These are phyloP conservation scores for Talinum fruticosum DNA, from an alignment of 148 eudicot species.

Conservation along the genomic window DNA sequence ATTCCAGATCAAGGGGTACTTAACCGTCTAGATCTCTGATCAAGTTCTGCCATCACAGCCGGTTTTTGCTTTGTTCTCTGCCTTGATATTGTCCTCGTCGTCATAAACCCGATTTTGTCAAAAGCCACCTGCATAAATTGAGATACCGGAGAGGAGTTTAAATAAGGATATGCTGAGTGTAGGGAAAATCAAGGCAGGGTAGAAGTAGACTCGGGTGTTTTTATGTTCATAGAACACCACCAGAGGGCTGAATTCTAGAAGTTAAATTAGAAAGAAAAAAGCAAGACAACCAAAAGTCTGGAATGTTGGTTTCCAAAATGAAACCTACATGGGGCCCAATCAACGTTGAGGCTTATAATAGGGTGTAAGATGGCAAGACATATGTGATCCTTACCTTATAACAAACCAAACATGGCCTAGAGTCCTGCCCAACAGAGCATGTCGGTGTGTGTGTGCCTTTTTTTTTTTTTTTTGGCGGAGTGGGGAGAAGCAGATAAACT, in stretches of 20 bases:
- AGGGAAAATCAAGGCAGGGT: neutral
- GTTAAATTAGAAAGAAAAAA: neutral
- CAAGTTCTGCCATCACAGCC: conserved; percentile 93
- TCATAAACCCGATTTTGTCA: conserved; percentile 80
- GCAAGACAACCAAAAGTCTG: neutral
- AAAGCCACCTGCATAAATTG: conserved; percentile 71
- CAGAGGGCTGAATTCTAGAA: neutral
- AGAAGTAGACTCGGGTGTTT: neutral
- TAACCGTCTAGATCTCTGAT: conserved; percentile 69
- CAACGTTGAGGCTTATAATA: neutral
- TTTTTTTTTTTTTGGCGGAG: neutral
- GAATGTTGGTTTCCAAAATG: neutral
- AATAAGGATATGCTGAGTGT: neutral
- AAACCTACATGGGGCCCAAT: neutral
- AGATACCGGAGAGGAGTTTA: neutral
- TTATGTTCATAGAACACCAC: neutral
- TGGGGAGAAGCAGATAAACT: neutral
- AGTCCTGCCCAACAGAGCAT: too few species aligned
- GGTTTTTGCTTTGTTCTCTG: conserved; percentile 96
- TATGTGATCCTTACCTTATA: neutral
- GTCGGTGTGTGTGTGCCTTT: too few species aligned
- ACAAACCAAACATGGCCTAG: neutral
- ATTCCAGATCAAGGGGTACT: conserved; percentile 42
- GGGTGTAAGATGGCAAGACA: neutral
- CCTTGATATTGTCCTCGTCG: conserved; percentile 71